phyloP scores from a whole-genome alignment of 495 filamentous ascomycete genomes.

The Xylaria castorea region DNA sequence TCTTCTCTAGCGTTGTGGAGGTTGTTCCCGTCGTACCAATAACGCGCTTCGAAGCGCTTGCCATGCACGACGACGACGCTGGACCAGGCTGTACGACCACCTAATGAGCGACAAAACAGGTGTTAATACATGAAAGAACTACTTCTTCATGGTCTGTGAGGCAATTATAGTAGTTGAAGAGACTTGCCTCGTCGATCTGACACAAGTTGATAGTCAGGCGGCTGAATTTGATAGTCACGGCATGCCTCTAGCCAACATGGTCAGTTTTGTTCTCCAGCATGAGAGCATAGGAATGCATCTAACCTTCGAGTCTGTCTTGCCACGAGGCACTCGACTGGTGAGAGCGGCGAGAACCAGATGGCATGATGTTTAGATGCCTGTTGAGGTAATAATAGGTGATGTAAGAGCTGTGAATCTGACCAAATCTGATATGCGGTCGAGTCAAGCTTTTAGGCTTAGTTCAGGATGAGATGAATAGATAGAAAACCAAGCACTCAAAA shows the following conservation, averaged over 20 bases:
- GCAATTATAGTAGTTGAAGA: constrained; percentile 20
- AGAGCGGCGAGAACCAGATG: constrained; percentile 34
- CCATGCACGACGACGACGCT: constrained; percentile 68
- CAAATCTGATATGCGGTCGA: constrained; percentile 2
- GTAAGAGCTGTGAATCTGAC: neutral
- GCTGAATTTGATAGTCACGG: constrained; percentile 56
- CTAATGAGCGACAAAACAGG: constrained; percentile 48
- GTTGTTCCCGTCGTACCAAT: constrained; percentile 90
- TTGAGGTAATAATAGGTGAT: constrained; percentile 25
- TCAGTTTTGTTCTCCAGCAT: constrained; percentile 27
- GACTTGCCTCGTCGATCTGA: constrained; percentile 79
- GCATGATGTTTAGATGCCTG: constrained; percentile 33
- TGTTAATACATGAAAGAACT: constrained; percentile 23
- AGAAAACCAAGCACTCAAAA: neutral
- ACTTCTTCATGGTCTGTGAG: neutral
- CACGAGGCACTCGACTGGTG: constrained; percentile 35
- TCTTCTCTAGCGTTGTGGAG: constrained; percentile 89
- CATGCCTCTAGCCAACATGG: constrained; percentile 62
- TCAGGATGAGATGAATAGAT: constrained; percentile 5
- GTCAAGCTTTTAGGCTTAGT: constrained; percentile 6
- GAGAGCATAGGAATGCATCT: neutral
- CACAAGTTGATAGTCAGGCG: constrained; percentile 72
- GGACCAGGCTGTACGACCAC: constrained; percentile 92
- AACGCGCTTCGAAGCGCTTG: constrained; percentile 67
- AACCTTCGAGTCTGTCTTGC: constrained; percentile 48